Percentiles rank a stretch among this genome's conserved stretches.
These are phyloP conservation scores for Corymbia maculata DNA, from an alignment of 345 rosid genomes.

Conservation along the genomic window DNA sequence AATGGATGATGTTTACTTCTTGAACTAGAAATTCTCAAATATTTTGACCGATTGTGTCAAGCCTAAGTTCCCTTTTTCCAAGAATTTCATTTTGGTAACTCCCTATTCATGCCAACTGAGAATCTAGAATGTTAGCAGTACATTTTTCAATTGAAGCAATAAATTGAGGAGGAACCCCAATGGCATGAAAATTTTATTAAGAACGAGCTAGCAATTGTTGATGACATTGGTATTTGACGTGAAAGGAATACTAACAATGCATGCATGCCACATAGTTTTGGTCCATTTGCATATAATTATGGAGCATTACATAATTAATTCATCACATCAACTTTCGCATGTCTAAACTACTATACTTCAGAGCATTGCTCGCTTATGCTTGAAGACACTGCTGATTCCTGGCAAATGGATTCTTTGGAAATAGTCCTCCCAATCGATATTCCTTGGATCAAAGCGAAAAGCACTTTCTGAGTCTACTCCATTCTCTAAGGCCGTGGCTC, in stretches of 20 bases:
- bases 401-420: constrained; percentile 34
- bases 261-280: neutral
- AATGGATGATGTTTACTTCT: no score
- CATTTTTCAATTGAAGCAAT: neutral
- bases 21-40: no score
- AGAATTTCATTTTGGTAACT: neutral
- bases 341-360: neutral
- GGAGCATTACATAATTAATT: neutral
- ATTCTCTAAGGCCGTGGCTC: neutral
- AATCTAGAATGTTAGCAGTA: no score
- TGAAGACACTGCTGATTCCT: constrained; percentile 11
- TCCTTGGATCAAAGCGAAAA: constrained; percentile 39
- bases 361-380: neutral
- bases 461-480: neutral
- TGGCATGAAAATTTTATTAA: neutral
- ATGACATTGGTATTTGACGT: neutral
- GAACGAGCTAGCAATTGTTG: neutral
- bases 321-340: neutral
- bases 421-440: constrained; percentile 51
- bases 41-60: no score
- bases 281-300: neutral
- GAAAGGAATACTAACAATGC: neutral
- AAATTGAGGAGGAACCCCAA: neutral
- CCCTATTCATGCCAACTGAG: neutral
- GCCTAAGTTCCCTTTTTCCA: no score